phyloP scores from a whole-genome alignment of 129 eudicot genomes.

The Flaveria trinervia region DNA sequence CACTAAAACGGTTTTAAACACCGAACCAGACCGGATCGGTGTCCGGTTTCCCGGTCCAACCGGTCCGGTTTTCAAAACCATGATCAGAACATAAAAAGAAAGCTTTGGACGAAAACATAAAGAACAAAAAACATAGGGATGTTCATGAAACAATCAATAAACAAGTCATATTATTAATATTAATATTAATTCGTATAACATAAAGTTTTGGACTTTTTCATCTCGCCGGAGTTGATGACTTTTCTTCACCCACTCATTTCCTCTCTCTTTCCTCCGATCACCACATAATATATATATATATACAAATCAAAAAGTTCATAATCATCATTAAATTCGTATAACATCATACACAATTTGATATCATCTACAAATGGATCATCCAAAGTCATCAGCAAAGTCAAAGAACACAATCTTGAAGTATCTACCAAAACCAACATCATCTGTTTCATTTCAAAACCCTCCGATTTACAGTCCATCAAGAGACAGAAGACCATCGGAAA shows the following conservation, averaged over 20 bases:
- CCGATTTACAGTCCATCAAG: conserved; percentile 49
- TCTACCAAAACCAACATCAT: conserved; percentile 54
- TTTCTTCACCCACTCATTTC: not conserved
- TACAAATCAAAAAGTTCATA: not conserved
- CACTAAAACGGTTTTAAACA: no score
- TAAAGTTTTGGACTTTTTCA: no score
- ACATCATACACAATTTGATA: conserved; percentile 1
- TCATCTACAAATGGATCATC: conserved; percentile 34
- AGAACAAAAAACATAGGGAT: not conserved
- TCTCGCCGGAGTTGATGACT: conserved; percentile 1
- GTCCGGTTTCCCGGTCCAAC: no score
- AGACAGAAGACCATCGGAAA: conserved; percentile 34
- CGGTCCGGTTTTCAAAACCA: no score
- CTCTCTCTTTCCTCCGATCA: conserved; percentile 3
- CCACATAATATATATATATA: not conserved
- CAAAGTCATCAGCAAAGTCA: conserved; percentile 39
- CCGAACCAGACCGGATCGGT: no score
- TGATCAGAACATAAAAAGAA: not conserved
- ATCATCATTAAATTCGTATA: not conserved
- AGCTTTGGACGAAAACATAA: not conserved
- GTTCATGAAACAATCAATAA: not conserved
- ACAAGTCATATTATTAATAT: not conserved
- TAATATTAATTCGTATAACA: no score
- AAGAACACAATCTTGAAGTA: conserved; percentile 56
- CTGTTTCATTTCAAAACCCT: conserved; percentile 53